These are phyloP conservation scores for Leccinum uliginosum DNA, from an alignment of 768 basidiomycete genomes.

Conservation along the genomic window DNA sequence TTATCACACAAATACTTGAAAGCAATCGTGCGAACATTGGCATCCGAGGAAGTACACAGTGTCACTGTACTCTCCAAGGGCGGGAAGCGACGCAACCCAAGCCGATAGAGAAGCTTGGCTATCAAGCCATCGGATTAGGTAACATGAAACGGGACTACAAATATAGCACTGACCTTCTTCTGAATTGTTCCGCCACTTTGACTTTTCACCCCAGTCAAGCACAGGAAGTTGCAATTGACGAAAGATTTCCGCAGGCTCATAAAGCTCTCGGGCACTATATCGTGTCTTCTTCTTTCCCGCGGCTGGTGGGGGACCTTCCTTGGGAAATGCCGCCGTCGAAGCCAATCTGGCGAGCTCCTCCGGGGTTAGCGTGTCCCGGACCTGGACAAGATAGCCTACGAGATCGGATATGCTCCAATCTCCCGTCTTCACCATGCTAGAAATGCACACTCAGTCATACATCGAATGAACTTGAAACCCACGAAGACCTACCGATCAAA, in stretches of 20 bases:
- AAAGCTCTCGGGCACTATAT: conserved; percentile 68
- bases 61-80: conserved; percentile 60
- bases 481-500: conserved; percentile 65
- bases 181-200: conserved; percentile 76
- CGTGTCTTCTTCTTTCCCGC: conserved; percentile 39
- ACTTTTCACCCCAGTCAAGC: conserved; percentile 78
- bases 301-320: conserved; percentile 37
- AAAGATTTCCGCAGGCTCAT: conserved; percentile 76
- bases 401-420: conserved; percentile 87
- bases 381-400: conserved; percentile 81
- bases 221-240: conserved; percentile 73
- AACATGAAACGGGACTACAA: background rate
- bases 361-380: conserved; percentile 56
- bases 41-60: conserved; percentile 59
- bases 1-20: conserved; percentile 84
- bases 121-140: conserved; percentile 3
- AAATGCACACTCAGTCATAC: background rate
- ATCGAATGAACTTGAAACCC: background rate
- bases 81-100: conserved; percentile 69
- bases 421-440: conserved; percentile 83
- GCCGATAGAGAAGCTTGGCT: conserved; percentile 78
- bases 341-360: conserved; percentile 54
- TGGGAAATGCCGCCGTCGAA: conserved; percentile 72
- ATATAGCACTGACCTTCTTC: conserved; percentile 67
- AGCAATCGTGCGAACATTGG: conserved; percentile 51